These are phyloP conservation scores for Anthostomella pinea DNA, from an alignment of 2,329 filamentous ascomycete genomes.

Conservation along the genomic window DNA sequence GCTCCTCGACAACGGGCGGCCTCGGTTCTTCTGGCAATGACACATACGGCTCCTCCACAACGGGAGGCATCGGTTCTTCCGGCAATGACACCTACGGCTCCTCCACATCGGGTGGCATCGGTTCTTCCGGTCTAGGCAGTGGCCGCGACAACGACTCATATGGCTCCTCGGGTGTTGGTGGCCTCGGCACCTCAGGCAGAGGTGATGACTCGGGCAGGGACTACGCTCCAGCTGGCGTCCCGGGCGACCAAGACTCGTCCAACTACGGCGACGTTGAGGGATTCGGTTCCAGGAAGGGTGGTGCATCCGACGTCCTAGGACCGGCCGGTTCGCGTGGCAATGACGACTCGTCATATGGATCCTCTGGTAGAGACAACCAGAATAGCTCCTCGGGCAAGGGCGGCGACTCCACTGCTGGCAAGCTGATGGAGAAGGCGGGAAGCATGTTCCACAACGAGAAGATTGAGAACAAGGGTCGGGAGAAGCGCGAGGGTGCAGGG, in stretches of 20 bases:
- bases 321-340: too few species aligned
- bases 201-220: too few species aligned
- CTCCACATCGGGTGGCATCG: not conserved
- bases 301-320: too few species aligned
- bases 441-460: conserved; percentile 45
- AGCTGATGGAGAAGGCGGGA: conserved; percentile 58
- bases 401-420: conserved; percentile 50
- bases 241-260: too few species aligned
- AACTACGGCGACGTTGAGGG: too few species aligned
- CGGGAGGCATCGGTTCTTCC: conserved; percentile 17
- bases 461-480: conserved; percentile 46
- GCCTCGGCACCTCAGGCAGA: too few species aligned
- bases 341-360: too few species aligned
- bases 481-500: conserved; percentile 45
- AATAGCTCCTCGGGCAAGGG: conserved; percentile 10
- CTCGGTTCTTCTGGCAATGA: conserved; percentile 12
- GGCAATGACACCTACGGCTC: conserved; percentile 8
- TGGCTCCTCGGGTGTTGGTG: too few species aligned
- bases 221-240: too few species aligned
- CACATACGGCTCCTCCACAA: conserved; percentile 24
- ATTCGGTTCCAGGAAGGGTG: too few species aligned
- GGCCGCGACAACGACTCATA: conserved; percentile 14
- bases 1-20: conserved; percentile 10
- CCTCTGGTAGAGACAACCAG: too few species aligned
- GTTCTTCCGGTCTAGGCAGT: conserved; percentile 14